These are phyloP conservation scores for Solanum neorickii DNA, from an alignment of 257 asterid species.

Conservation along the genomic window DNA sequence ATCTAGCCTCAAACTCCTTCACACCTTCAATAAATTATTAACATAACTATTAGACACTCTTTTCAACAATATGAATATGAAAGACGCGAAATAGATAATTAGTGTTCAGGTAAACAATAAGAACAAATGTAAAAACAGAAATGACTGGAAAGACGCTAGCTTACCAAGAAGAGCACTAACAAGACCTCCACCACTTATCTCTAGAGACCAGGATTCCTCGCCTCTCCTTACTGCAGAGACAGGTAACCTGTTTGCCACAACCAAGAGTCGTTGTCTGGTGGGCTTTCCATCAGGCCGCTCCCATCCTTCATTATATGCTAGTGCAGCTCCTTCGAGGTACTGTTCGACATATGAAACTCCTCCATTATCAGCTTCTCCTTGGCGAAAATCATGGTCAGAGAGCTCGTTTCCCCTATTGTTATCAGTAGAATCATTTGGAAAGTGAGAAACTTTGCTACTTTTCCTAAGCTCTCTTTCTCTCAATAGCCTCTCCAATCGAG, in stretches of 20 bases:
- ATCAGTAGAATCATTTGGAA: constrained; percentile 31
- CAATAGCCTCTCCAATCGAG: constrained; percentile 57
- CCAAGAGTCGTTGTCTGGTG: constrained; percentile 63
- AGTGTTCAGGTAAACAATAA: neutral
- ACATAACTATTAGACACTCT: constrained; percentile 3
- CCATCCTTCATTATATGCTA: constrained; percentile 38
- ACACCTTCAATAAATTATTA: constrained; percentile 40
- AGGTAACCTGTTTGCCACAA: constrained; percentile 95
- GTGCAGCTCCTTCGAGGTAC: constrained; percentile 55
- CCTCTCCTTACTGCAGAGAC: constrained; percentile 90
- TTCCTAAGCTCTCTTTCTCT: constrained; percentile 55
- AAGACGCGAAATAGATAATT: neutral
- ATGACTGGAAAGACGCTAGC: constrained; percentile 2
- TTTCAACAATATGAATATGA: neutral
- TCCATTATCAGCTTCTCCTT: constrained; percentile 11
- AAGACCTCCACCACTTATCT: constrained; percentile 97
- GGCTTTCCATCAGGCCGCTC: constrained; percentile 56
- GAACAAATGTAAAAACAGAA: neutral
- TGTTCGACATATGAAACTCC: constrained; percentile 39
- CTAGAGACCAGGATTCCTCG: constrained; percentile 90
- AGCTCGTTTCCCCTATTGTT: constrained; percentile 27
- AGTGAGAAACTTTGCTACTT: constrained; percentile 27
- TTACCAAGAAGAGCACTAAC: constrained; percentile 96
- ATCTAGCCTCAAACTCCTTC: constrained; percentile 81
- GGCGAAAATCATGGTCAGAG: constrained; percentile 29